Base-by-base conservation (phyloP, 495 filamentous ascomycete genomes). In the Xylaria venustula region DNA sequence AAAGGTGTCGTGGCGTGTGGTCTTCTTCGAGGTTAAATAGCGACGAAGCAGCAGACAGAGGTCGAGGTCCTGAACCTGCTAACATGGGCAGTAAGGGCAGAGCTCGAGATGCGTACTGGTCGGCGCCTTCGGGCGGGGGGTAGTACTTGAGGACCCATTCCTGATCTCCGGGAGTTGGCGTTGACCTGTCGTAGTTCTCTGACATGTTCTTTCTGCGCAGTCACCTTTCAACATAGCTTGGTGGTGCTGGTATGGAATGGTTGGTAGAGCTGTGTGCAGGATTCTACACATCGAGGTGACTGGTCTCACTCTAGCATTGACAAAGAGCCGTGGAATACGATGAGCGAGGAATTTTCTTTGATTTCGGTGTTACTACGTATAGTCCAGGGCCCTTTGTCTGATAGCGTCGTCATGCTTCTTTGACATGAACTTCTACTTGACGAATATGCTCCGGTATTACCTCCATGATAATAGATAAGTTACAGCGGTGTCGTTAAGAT, bases 81-180 rank as follows among this genome's bases (percentile, higher is more conserved):
- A 23, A 9, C 4, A 25, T 44, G 8, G 51, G 60, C 17, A 22
- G 60, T 23, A 12, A 30, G 3, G 58, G 60, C 23, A 62, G 36
- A 7, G 52, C 44, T 36, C 53, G 51, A 37, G 44, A 50, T 8
- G 34, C 26, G 48, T 62, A 62, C 11, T 34, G 51, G 19, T 28
- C n/a, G 17, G 51, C 25, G 40, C 49, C 25, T 46, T 3, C 42
- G n/a, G 60, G 60, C 2, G 60, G 60, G 2, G 51, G 34, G 9
- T 54, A 54, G 30, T 54, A 14, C 2, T 47, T 41, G 5, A 12
- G 22, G 20, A 8, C 20, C 50, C 19, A 61, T 30, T 26, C 42
- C 23, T 54, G 19, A 19, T 22, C 50, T 32, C 22, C 15, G 20
- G 19, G 20, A 22, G 28, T 47, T 40, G 14, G 14, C 15, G 30